Percentiles rank a stretch among this genome's conserved stretches.
Evolutionary conservation across 148 eudicot species (phyloP).

Genomic region (Dysphania ambrosioides): DNA sequence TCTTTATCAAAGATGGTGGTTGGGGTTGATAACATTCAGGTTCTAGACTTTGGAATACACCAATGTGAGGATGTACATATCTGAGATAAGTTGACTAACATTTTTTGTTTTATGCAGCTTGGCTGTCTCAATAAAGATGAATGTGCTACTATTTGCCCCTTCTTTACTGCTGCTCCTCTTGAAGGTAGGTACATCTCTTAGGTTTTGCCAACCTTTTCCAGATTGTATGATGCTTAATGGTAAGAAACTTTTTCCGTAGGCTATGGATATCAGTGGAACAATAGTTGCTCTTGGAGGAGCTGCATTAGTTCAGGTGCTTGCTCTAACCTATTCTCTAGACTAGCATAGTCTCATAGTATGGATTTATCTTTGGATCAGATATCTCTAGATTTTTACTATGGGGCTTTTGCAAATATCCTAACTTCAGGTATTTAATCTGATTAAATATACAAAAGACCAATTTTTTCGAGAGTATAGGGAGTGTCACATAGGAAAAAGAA

Average conservation of each 20-base stretch:
- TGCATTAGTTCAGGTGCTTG: constrained; percentile 81
- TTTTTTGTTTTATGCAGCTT: constrained; percentile 44
- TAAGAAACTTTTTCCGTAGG: constrained; percentile 45
- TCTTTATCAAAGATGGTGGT: constrained; percentile 73
- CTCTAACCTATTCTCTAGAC: constrained; percentile 15
- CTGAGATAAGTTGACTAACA: constrained; percentile 19
- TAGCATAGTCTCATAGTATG: neutral
- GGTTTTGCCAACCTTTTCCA: neutral
- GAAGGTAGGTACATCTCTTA: constrained; percentile 48
- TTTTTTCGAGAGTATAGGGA: too few species aligned
- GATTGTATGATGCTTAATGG: neutral
- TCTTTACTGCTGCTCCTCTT: constrained; percentile 75
- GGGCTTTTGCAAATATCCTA: neutral
- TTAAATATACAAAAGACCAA: too few species aligned
- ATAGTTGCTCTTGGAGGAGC: constrained; percentile 81
- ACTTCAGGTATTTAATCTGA: neutral
- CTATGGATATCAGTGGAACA: constrained; percentile 76
- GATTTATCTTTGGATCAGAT: neutral
- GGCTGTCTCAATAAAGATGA: constrained; percentile 97
- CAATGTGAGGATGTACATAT: neutral
- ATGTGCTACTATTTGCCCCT: constrained; percentile 97
- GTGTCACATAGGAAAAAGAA: too few species aligned
- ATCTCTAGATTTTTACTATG: neutral
- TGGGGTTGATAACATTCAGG: constrained; percentile 92
- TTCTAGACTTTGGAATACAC: constrained; percentile 17